Percentiles rank a stretch among this genome's conserved stretches.
Conservation (phyloP, 805 yeast species). For the Priceomyces carsonii region DNA sequence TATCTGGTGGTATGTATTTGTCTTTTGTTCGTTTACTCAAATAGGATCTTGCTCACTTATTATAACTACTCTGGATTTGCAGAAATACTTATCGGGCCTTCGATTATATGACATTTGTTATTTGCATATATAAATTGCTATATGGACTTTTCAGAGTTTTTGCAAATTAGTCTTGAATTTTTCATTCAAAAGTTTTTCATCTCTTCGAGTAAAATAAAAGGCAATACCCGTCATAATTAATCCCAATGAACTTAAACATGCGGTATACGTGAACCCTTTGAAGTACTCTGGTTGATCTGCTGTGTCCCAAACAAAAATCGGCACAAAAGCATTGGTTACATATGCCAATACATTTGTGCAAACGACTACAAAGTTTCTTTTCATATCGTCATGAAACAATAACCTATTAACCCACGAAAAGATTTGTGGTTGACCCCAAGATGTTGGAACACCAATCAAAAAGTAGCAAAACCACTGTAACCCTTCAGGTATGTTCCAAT, state of each 20-base stretch:
- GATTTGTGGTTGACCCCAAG: constrained; percentile 58
- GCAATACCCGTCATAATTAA: constrained; percentile 27
- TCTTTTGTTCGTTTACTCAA: no score
- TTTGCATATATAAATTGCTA: no score
- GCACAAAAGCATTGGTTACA: constrained; percentile 40
- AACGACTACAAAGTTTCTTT: constrained; percentile 40
- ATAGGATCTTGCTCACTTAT: no score
- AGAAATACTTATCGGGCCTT: no score
- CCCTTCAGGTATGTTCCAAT: constrained; percentile 50
- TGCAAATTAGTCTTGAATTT: no score
- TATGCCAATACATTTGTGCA: constrained; percentile 40
- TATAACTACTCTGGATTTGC: no score
- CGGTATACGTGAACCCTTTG: constrained; percentile 37
- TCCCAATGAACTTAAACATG: constrained; percentile 30
- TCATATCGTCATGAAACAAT: constrained; percentile 44
- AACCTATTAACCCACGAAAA: constrained; percentile 57
- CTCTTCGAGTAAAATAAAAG: constrained; percentile 24
- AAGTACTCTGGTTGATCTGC: constrained; percentile 30
- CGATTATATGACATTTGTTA: no score
- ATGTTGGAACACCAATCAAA: constrained; percentile 46
- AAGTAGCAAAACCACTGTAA: constrained; percentile 54
- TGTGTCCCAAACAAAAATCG: constrained; percentile 42
- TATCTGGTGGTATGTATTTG: no score
- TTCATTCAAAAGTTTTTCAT: no score
- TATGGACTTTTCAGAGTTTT: no score